These are phyloP conservation scores for Dichomitus squalens DNA, from an alignment of 1,284 basidiomycete species.

Conservation along the genomic window DNA sequence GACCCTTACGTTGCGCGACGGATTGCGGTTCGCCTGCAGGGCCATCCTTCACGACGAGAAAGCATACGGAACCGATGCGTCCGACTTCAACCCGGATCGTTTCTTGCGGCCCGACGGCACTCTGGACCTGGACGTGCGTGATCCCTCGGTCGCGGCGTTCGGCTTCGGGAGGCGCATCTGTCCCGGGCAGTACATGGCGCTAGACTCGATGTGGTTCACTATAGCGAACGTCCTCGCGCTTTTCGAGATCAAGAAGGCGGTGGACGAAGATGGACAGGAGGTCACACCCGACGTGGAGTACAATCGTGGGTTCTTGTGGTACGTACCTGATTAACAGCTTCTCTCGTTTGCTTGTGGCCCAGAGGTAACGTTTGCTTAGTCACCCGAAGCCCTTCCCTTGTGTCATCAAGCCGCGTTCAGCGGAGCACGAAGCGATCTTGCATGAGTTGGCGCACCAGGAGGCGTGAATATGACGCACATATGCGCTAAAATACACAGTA, in stretches of 20 bases:
- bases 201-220: constrained; percentile 22
- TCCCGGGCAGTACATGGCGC: constrained; percentile 25
- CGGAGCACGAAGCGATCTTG: constrained; percentile 20
- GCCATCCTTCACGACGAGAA: constrained; percentile 27
- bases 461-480: not conserved
- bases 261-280: constrained; percentile 20
- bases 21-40: constrained; percentile 11
- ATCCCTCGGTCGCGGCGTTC: constrained; percentile 27
- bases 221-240: constrained; percentile 18
- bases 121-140: constrained; percentile 19
- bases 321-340: not conserved
- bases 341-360: not conserved
- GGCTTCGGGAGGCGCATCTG: constrained; percentile 29
- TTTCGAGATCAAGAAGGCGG: constrained; percentile 22
- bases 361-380: constrained; percentile 2
- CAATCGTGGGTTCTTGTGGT: constrained; percentile 20
- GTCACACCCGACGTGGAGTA: constrained; percentile 24
- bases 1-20: not conserved
- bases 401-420: constrained; percentile 21
- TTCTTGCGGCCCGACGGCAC: constrained; percentile 24
- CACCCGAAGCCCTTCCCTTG: constrained; percentile 26
- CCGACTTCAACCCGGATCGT: constrained; percentile 28
- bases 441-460: constrained; percentile 12
- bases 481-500: too few relatives aligned
- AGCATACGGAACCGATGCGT: constrained; percentile 21